Conservation (phyloP, 2,329 filamentous ascomycete genomes). For the Colletotrichum camelliae region DNA sequence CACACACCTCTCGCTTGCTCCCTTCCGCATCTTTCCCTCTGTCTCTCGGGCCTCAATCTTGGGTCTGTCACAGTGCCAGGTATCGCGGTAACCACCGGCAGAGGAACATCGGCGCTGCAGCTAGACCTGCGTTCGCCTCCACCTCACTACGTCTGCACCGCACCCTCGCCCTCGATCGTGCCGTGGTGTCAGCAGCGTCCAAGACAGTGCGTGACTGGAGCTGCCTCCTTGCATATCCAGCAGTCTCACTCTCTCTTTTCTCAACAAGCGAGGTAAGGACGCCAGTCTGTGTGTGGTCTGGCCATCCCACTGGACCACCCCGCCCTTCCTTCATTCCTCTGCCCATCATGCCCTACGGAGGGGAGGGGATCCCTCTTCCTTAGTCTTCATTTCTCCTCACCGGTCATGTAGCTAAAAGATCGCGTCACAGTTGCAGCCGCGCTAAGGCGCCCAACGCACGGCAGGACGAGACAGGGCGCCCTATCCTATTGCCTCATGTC, state of each 20-base stretch:
- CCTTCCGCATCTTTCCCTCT: not conserved
- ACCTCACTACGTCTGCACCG: not conserved
- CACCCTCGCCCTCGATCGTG: not conserved
- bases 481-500: not conserved
- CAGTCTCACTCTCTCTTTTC: not conserved
- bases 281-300: not conserved
- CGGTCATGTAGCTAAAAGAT: not conserved
- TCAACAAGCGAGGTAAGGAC: not conserved
- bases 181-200: not conserved
- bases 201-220: not conserved
- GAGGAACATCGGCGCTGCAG: not conserved
- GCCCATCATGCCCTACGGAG: not conserved
- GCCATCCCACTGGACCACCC: not conserved
- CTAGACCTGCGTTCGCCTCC: not conserved
- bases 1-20: not conserved
- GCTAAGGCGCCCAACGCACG: constrained; percentile 14
- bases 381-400: not conserved
- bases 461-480: not conserved
- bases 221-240: not conserved
- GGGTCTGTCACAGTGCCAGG: not conserved
- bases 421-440: constrained; percentile 1
- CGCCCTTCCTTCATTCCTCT: not conserved
- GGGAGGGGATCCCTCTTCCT: not conserved
- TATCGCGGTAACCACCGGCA: not conserved
- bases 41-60: not conserved